Evolutionary conservation across 1,284 basidiomycete species (phyloP).

Genomic region (Ceratobasidium sp.): DNA sequence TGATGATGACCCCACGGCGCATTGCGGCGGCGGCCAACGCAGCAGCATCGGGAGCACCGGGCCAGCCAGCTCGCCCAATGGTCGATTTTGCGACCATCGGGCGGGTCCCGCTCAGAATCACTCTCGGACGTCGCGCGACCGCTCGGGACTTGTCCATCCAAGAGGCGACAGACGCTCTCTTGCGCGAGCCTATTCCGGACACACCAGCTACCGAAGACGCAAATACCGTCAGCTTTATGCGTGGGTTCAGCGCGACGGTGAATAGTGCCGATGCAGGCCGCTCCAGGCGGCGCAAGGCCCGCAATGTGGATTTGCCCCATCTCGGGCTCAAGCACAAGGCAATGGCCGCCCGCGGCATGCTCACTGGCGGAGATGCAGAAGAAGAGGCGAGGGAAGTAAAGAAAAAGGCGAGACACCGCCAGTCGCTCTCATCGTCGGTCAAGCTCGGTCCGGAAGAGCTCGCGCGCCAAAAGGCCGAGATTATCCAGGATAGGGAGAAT

Average conservation of each 20-base stretch:
- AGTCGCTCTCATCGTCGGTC: constrained; percentile 70
- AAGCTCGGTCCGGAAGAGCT: constrained; percentile 83
- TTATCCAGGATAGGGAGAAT: constrained; percentile 87
- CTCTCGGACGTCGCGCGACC: constrained; percentile 70
- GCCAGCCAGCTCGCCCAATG: constrained; percentile 50
- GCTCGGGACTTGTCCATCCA: constrained; percentile 84
- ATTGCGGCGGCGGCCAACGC: constrained; percentile 70
- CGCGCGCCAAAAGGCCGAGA: constrained; percentile 80
- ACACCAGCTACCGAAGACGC: constrained; percentile 60
- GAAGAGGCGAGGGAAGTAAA: constrained; percentile 58
- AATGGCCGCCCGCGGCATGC: constrained; percentile 75
- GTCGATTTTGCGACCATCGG: constrained; percentile 76
- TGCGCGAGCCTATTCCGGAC: constrained; percentile 63
- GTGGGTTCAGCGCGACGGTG: constrained; percentile 91
- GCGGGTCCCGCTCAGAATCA: constrained; percentile 72
- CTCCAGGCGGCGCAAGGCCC: constrained; percentile 73
- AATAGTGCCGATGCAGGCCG: constrained; percentile 83
- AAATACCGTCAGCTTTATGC: constrained; percentile 68
- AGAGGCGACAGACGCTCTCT: constrained; percentile 79
- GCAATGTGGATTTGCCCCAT: constrained; percentile 79
- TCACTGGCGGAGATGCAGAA: constrained; percentile 63
- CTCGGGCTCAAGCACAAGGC: constrained; percentile 82
- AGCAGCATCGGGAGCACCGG: constrained; percentile 56
- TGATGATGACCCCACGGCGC: constrained; percentile 88
- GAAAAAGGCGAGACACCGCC: constrained; percentile 63